Percentiles rank a stretch among this genome's conserved stretches.
Evolutionary conservation across 2,329 filamentous ascomycete species (phyloP).

Genomic region (Calonectria henricotiae): DNA sequence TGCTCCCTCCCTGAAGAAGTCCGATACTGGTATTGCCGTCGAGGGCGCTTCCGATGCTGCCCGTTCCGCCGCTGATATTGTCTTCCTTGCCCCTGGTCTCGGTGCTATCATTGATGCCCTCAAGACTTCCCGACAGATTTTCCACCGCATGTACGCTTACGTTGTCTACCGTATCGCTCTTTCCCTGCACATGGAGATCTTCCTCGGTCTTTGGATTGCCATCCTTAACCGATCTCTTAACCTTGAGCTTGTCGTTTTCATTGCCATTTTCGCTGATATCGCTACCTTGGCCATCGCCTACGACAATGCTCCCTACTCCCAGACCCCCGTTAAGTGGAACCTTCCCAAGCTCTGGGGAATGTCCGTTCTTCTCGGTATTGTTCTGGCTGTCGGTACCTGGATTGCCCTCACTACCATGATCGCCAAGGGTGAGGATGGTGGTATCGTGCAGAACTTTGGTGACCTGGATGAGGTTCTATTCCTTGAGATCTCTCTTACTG

Average conservation of each 20-base stretch:
- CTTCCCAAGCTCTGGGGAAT: conserved; percentile 95
- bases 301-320: conserved; percentile 91
- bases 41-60: conserved; percentile 94
- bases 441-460: conserved; percentile 93
- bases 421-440: conserved; percentile 78
- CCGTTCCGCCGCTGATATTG: conserved; percentile 92
- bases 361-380: conserved; percentile 86
- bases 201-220: conserved; percentile 92
- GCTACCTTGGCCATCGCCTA: conserved; percentile 94
- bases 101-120: conserved; percentile 94
- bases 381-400: conserved; percentile 89
- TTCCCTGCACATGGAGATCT: conserved; percentile 92
- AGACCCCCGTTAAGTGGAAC: conserved; percentile 94
- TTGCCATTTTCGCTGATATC: conserved; percentile 93
- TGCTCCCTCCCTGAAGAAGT: conserved; percentile 92
- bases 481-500: conserved; percentile 90
- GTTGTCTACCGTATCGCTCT: conserved; percentile 95
- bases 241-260: conserved; percentile 91
- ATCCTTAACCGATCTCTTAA: conserved; percentile 89
- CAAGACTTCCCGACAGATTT: conserved; percentile 94
- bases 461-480: conserved; percentile 87
- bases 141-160: conserved; percentile 97
- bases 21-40: conserved; percentile 96
- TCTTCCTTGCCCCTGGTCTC: conserved; percentile 92
- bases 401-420: conserved; percentile 91